Base-by-base conservation (phyloP, 345 rosid species). In the Boechera retrofracta region DNA sequence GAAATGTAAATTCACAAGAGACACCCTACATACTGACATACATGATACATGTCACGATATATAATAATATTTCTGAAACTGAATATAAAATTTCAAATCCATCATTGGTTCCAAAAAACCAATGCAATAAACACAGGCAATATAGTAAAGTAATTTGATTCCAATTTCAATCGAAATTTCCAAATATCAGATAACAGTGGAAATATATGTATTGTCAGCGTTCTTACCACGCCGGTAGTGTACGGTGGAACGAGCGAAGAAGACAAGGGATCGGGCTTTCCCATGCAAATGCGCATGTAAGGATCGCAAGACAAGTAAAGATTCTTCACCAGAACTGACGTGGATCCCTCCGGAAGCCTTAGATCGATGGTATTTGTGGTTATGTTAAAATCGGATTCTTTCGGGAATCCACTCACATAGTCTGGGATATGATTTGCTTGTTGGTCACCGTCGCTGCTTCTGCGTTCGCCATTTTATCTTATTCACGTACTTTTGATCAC, bases 251-350 rank as follows among this genome's bases (percentile, higher is more conserved):
- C 24, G 16, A 75, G 67, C 1, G 73, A 58, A 29, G 49, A 28
- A 38, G 61, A 29, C 51, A 58, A 75, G 7, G 79, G 74, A 7
- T 69, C 77, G 5, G 48, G 69, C 15, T 81, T 80, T 72, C 65
- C 62, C 85, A 84, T 83, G 69, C 79, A 74, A 42, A 71, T 55
- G 10, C 86, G 80, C 87, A 86, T 80, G 62, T 83, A 83, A 8
- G 87, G 88, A 74, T 83, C 86, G 51, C 87, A 80, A 12, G 87
- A 85, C 62, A 86, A 66, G 74, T 79, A 86, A 32, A 85, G 77
- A 71, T 83, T 82, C 83, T 88, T 78, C 11, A 88, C 64, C 2
- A 86, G 73, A 24, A 86, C 44, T 2, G 72, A 71, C 26, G 56
- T 61, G 8, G 80, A 67, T 29, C 41, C 54, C 38, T 62, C 72